Percentiles rank a stretch among this genome's conserved stretches.
Conservation (phyloP, 495 filamentous ascomycete genomes). For the Choiromyces venosus region DNA sequence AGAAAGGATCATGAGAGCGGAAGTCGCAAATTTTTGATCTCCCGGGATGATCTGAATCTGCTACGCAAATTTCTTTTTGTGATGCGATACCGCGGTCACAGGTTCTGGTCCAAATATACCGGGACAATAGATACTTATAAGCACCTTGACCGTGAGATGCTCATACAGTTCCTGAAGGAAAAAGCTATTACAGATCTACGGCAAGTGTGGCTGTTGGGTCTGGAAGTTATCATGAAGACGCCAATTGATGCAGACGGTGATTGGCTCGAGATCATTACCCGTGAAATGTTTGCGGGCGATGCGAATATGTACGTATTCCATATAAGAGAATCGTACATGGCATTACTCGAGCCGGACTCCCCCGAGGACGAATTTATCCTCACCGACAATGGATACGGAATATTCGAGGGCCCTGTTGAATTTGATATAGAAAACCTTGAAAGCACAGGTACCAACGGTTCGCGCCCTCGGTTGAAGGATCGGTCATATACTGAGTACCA, state of each 20-base stretch:
- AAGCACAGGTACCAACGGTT: slow-evolving; percentile 9
- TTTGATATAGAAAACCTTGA: slow-evolving; percentile 13
- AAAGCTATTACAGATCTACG: slow-evolving; percentile 47
- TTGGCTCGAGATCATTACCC: slow-evolving; percentile 43
- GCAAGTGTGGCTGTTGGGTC: slow-evolving; percentile 52
- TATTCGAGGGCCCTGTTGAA: slow-evolving; percentile 49
- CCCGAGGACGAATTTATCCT: slow-evolving; percentile 50
- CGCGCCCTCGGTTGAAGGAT: not conserved
- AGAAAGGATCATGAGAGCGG: slow-evolving; percentile 26
- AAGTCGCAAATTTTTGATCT: slow-evolving; percentile 41
- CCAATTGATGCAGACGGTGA: slow-evolving; percentile 45
- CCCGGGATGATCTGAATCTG: slow-evolving; percentile 44
- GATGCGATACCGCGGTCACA: slow-evolving; percentile 48
- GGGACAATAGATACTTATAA: slow-evolving; percentile 44
- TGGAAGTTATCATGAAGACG: slow-evolving; percentile 49
- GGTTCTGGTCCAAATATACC: slow-evolving; percentile 44
- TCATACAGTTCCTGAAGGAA: slow-evolving; percentile 48
- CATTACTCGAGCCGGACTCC: slow-evolving; percentile 47
- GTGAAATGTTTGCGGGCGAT: slow-evolving; percentile 46
- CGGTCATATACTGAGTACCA: slow-evolving; percentile 45
- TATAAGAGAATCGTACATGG: slow-evolving; percentile 45
- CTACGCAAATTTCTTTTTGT: slow-evolving; percentile 54
- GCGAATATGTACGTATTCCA: slow-evolving; percentile 47
- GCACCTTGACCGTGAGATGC: slow-evolving; percentile 42
- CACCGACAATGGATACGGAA: slow-evolving; percentile 48